phyloP scores from a whole-genome alignment of 345 rosid genomes.

The Populus deltoides region DNA sequence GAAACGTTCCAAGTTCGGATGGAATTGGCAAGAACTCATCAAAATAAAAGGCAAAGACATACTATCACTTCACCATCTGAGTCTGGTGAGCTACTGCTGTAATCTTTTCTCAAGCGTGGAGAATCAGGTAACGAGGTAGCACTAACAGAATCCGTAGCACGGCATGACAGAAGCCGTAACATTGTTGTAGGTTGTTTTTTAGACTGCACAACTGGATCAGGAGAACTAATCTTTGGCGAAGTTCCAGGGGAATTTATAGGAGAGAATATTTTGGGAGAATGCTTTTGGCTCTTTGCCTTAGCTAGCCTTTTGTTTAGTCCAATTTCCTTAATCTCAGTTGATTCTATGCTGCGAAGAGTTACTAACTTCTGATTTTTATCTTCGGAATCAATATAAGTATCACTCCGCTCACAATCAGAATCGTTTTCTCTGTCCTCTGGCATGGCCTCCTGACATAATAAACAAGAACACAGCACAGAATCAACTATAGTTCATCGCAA shows the following conservation, averaged over 20 bases:
- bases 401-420: slow-evolving; percentile 32
- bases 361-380: slow-evolving; percentile 11
- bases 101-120: slow-evolving; percentile 23
- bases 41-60: neutral
- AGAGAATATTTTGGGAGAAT: slow-evolving; percentile 30
- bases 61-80: slow-evolving; percentile 40
- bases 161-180: slow-evolving; percentile 36
- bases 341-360: slow-evolving; percentile 21
- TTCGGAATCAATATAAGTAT: slow-evolving; percentile 29
- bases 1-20: neutral
- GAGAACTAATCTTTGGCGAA: slow-evolving; percentile 35
- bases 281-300: slow-evolving; percentile 18
- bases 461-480: neutral
- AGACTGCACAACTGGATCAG: slow-evolving; percentile 19
- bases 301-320: slow-evolving; percentile 8
- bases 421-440: slow-evolving; percentile 30
- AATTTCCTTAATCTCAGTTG: slow-evolving; percentile 13
- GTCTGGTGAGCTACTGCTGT: slow-evolving; percentile 37
- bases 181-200: slow-evolving; percentile 28
- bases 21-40: neutral
- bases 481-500: neutral
- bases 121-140: slow-evolving; percentile 35
- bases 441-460: slow-evolving; percentile 30
- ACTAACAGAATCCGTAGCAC: slow-evolving; percentile 19
- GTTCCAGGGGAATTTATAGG: slow-evolving; percentile 40